phyloP scores from a whole-genome alignment of 2,329 filamentous ascomycete genomes.

The Exophiala calicioides region DNA sequence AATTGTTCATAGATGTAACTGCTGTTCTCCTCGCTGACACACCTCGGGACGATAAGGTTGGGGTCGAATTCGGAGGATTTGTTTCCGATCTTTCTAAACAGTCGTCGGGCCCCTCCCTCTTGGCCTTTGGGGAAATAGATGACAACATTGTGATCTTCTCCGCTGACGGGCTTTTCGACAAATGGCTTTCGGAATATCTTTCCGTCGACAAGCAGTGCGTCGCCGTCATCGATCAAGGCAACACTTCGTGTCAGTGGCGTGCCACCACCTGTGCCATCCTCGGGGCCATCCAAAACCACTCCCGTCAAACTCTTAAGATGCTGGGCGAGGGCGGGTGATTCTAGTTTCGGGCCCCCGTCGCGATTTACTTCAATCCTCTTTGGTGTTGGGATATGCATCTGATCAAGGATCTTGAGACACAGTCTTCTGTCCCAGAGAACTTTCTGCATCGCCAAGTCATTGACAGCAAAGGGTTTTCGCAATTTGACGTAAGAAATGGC shows the following conservation, averaged over 20 bases:
- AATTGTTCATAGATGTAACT: slow-evolving; percentile 99
- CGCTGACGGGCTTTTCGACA: slow-evolving; percentile 97
- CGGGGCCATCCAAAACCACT: slow-evolving; percentile 69
- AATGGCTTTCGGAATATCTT: slow-evolving; percentile 83
- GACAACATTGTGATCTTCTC: slow-evolving; percentile 97
- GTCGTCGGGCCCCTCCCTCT: slow-evolving; percentile 79
- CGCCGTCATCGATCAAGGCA: slow-evolving; percentile 84
- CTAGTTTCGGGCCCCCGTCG: slow-evolving; percentile 80
- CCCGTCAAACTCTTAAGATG: slow-evolving; percentile 80
- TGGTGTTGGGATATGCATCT: slow-evolving; percentile 85
- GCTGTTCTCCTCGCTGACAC: slow-evolving; percentile 74
- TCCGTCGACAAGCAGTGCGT: slow-evolving; percentile 86
- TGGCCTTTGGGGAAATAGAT: slow-evolving; percentile 83
- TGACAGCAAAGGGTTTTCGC: slow-evolving; percentile 94
- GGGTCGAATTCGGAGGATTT: slow-evolving; percentile 95
- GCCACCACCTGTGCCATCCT: slow-evolving; percentile 65
- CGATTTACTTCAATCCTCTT: slow-evolving; percentile 86
- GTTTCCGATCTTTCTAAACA: slow-evolving; percentile 97
- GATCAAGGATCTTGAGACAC: slow-evolving; percentile 83
- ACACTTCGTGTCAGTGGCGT: slow-evolving; percentile 64
- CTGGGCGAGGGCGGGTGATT: slow-evolving; percentile 76
- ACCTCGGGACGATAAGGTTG: slow-evolving; percentile 72
- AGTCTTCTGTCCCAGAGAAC: slow-evolving; percentile 93
- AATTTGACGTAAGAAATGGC: slow-evolving; percentile 93
- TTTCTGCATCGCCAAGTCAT: slow-evolving; percentile 96